A percentile compares a stretch with the other conserved stretches of the same genome.
Evolutionary conservation across 176 grass and related monocot species (phyloP).

Genomic region (Puccinellia tenuiflora): DNA sequence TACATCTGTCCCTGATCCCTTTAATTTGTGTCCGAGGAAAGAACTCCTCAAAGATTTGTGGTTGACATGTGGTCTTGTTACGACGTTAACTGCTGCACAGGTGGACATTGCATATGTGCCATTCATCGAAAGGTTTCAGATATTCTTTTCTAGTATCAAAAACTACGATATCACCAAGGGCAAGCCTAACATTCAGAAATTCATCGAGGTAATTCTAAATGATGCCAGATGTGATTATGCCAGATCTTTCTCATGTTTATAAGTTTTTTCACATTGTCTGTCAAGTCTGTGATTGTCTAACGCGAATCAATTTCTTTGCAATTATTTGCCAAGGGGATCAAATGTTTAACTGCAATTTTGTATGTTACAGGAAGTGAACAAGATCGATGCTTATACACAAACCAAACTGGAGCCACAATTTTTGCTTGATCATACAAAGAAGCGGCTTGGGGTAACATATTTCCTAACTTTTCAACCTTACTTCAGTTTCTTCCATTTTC

Average conservation of each 20-base stretch:
- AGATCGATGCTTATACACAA: constrained; percentile 62
- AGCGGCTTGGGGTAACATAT: constrained; percentile 49
- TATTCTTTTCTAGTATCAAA: constrained; percentile 48
- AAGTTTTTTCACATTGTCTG: not conserved
- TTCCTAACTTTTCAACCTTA: not conserved
- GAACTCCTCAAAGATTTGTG: not conserved
- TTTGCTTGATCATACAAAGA: constrained; percentile 46
- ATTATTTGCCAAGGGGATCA: not conserved
- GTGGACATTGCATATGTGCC: constrained; percentile 89
- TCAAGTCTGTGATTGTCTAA: not conserved
- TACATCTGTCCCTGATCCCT: not conserved
- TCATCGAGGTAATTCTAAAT: constrained; percentile 52
- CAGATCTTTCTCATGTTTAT: not conserved
- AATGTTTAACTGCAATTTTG: constrained; percentile 2
- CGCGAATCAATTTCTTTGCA: not conserved
- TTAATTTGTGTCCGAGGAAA: not conserved
- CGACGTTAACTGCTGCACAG: constrained; percentile 31
- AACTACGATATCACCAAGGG: constrained; percentile 78
- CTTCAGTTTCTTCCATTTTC: not conserved
- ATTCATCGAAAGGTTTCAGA: constrained; percentile 66
- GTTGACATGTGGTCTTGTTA: not conserved
- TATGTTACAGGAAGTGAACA: constrained; percentile 64
- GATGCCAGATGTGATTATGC: not conserved
- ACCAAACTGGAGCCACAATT: constrained; percentile 56
- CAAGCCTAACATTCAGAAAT: constrained; percentile 60